Evolutionary conservation across 176 grass and related monocot species (phyloP).

Genomic region (Lolium rigidum): DNA sequence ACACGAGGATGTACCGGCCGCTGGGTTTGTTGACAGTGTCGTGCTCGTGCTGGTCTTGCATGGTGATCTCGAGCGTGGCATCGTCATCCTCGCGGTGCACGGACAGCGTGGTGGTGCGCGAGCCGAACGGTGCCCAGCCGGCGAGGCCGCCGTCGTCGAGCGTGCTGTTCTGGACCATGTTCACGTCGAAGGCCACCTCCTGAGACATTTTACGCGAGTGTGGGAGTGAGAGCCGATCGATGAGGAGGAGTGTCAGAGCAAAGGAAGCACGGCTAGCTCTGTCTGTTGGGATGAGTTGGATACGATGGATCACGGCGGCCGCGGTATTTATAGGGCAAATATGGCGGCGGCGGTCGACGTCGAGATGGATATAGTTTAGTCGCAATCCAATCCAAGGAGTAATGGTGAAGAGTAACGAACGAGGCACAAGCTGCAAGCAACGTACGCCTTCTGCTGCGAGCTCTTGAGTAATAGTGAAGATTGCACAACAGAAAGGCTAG

Average conservation of each 20-base stretch:
- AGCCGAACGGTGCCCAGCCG: conserved; percentile 49
- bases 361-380: background rate
- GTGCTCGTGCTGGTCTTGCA: background rate
- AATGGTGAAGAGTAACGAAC: conserved; percentile 10
- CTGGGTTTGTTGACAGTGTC: background rate
- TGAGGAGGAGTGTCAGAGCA: background rate
- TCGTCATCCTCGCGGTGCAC: background rate
- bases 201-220: conserved; percentile 24
- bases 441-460: background rate
- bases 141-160: conserved; percentile 7
- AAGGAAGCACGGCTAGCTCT: background rate
- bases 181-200: conserved; percentile 50
- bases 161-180: conserved; percentile 28
- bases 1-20: conserved; percentile 33
- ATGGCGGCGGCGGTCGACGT: background rate
- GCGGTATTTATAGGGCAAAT: background rate
- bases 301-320: background rate
- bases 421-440: conserved; percentile 15
- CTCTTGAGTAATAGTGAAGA: conserved; percentile 8
- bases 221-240: background rate
- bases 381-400: background rate
- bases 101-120: conserved; percentile 45
- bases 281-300: background rate
- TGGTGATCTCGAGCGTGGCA: no score
- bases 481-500: background rate